These are phyloP conservation scores for Brassica juncea DNA, from an alignment of 345 rosid species.

Conservation along the genomic window DNA sequence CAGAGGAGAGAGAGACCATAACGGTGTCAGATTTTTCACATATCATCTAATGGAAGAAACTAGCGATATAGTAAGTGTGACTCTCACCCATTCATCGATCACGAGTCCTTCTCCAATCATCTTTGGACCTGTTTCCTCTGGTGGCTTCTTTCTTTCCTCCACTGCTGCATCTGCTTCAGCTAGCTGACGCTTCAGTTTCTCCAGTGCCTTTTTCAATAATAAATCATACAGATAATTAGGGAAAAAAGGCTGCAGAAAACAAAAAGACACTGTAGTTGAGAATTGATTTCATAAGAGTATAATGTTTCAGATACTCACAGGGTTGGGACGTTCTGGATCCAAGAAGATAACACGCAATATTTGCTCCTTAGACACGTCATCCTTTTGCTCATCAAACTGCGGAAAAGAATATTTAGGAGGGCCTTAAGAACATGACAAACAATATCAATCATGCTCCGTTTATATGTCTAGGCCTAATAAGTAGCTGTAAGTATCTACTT, in stretches of 20 bases:
- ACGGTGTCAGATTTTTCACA: not conserved
- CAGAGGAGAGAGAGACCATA: not conserved
- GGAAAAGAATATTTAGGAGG: not conserved
- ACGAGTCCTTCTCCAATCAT: slow-evolving; percentile 99
- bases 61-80: not conserved
- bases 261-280: not conserved
- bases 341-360: slow-evolving; percentile 82
- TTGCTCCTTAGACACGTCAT: slow-evolving; percentile 75
- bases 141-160: slow-evolving; percentile 80
- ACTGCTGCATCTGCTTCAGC: slow-evolving; percentile 89
- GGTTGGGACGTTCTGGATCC: slow-evolving; percentile 71
- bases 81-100: slow-evolving; percentile 96
- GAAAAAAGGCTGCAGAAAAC: slow-evolving; percentile 4
- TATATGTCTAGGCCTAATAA: not conserved
- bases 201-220: slow-evolving; percentile 54
- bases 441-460: not conserved
- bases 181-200: slow-evolving; percentile 82
- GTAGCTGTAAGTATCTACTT: not conserved
- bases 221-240: not conserved
- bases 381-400: slow-evolving; percentile 97
- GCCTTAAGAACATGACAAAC: not conserved
- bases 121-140: slow-evolving; percentile 77
- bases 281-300: not conserved
- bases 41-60: not conserved
- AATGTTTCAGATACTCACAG: slow-evolving; percentile 52